These are phyloP conservation scores for Excoecaria cochinchinensis DNA, from an alignment of 345 rosid genomes.

Conservation along the genomic window DNA sequence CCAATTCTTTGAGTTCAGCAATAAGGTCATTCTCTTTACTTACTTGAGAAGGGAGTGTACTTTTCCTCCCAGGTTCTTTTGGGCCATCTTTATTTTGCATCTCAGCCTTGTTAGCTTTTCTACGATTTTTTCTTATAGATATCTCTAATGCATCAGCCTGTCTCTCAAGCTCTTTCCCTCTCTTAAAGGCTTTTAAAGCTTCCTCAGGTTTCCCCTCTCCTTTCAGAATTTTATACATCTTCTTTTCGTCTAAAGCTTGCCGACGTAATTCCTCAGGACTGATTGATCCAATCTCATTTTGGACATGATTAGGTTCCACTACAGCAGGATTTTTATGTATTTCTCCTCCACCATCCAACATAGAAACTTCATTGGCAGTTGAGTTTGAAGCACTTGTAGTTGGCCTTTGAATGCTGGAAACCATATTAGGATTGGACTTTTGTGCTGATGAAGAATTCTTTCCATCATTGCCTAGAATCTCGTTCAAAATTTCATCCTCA, in stretches of 20 bases:
- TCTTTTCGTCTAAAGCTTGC: slow-evolving; percentile 73
- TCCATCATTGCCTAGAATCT: slow-evolving; percentile 65
- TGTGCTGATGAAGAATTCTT: slow-evolving; percentile 49
- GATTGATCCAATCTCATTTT: slow-evolving; percentile 32
- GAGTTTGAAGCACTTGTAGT: slow-evolving; percentile 42
- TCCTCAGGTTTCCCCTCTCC: slow-evolving; percentile 80
- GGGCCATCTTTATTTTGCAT: slow-evolving; percentile 40
- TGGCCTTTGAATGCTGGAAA: slow-evolving; percentile 35
- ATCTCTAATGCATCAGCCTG: slow-evolving; percentile 75
- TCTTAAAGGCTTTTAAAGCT: slow-evolving; percentile 82
- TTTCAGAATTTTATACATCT: slow-evolving; percentile 65
- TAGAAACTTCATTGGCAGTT: slow-evolving; percentile 31
- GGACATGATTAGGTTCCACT: slow-evolving; percentile 28
- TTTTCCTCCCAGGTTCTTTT: slow-evolving; percentile 45
- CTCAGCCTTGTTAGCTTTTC: slow-evolving; percentile 38
- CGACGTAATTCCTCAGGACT: slow-evolving; percentile 72
- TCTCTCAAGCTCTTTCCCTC: slow-evolving; percentile 94
- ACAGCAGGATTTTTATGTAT: slow-evolving; percentile 23
- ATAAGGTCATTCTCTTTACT: slow-evolving; percentile 54
- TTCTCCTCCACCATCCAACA: slow-evolving; percentile 30
- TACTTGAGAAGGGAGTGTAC: slow-evolving; percentile 36
- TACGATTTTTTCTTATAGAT: slow-evolving; percentile 53
- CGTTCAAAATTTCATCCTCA: slow-evolving; percentile 67
- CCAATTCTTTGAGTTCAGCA: slow-evolving; percentile 72
- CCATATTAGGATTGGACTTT: slow-evolving; percentile 26